phyloP scores from a whole-genome alignment of 2,329 filamentous ascomycete species.

The Camillea tinctor region DNA sequence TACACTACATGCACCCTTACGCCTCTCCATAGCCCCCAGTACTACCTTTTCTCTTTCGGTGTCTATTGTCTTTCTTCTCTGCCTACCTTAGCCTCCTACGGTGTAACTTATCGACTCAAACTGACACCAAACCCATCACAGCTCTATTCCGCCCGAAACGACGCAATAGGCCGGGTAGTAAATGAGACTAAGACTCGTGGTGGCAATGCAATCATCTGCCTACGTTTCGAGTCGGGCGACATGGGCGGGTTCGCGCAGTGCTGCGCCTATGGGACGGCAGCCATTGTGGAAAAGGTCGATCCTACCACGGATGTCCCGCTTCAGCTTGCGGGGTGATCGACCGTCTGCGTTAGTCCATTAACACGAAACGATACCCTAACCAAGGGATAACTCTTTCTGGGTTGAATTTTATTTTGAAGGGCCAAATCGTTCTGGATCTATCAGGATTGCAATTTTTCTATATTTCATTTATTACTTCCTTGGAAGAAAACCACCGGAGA shows the following conservation, averaged over 20 bases:
- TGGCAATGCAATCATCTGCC: constrained; percentile 59
- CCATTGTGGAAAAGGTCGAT: constrained; percentile 55
- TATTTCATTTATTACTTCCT: too few relatives aligned
- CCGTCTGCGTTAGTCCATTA: neutral
- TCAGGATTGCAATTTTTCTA: too few relatives aligned
- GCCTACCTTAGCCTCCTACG: neutral
- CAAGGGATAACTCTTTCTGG: too few relatives aligned
- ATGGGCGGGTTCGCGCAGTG: constrained; percentile 57
- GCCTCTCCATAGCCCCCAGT: neutral
- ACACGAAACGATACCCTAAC: too few relatives aligned
- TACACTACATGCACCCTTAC: neutral
- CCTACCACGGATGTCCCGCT: constrained; percentile 15
- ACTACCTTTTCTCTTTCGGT: neutral
- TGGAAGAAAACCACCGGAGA: too few relatives aligned
- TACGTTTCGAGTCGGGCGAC: constrained; percentile 58
- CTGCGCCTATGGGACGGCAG: constrained; percentile 60
- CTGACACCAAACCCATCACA: constrained; percentile 7
- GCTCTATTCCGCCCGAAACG: constrained; percentile 58
- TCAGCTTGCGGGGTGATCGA: constrained; percentile 14
- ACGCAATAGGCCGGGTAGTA: constrained; percentile 55
- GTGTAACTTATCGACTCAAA: neutral
- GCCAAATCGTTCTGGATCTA: too few relatives aligned
- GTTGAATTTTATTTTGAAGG: too few relatives aligned
- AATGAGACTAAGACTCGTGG: constrained; percentile 56
- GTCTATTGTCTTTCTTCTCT: neutral